A percentile compares a stretch with the other conserved stretches of the same genome.
These are phyloP conservation scores for Harringtonia lauricola DNA, from an alignment of 2,329 filamentous ascomycete genomes.

Conservation along the genomic window DNA sequence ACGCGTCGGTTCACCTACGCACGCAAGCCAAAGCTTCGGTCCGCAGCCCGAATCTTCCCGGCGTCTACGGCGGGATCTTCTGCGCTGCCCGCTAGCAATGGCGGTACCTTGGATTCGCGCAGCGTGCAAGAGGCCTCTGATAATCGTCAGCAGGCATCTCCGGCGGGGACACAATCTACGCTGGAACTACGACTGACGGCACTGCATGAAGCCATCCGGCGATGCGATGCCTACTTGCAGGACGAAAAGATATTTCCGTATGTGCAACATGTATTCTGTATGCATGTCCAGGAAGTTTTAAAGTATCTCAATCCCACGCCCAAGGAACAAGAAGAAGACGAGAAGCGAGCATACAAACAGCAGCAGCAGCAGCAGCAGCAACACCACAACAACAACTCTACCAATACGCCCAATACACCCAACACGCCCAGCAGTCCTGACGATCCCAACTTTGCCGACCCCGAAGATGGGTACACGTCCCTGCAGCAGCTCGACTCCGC, in stretches of 20 bases:
- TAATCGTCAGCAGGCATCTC: no score
- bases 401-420: neutral
- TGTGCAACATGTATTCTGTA: slow-evolving; percentile 33
- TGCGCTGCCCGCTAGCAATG: no score
- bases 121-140: no score
- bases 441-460: slow-evolving; percentile 7
- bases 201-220: slow-evolving; percentile 29
- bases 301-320: slow-evolving; percentile 28
- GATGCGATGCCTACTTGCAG: slow-evolving; percentile 28
- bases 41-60: no score
- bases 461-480: neutral
- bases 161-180: no score
- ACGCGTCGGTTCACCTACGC: no score
- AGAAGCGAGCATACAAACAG: slow-evolving; percentile 16
- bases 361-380: neutral
- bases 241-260: slow-evolving; percentile 18
- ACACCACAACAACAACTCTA: neutral
- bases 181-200: neutral
- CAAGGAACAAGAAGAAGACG: neutral
- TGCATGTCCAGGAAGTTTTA: slow-evolving; percentile 37
- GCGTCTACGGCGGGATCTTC: no score
- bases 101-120: no score
- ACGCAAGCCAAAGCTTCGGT: no score
- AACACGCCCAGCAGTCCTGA: neutral
- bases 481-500: slow-evolving; percentile 37